Evolutionary conservation across 1,284 basidiomycete species (phyloP).

Genomic region (Tremellales sp.): DNA sequence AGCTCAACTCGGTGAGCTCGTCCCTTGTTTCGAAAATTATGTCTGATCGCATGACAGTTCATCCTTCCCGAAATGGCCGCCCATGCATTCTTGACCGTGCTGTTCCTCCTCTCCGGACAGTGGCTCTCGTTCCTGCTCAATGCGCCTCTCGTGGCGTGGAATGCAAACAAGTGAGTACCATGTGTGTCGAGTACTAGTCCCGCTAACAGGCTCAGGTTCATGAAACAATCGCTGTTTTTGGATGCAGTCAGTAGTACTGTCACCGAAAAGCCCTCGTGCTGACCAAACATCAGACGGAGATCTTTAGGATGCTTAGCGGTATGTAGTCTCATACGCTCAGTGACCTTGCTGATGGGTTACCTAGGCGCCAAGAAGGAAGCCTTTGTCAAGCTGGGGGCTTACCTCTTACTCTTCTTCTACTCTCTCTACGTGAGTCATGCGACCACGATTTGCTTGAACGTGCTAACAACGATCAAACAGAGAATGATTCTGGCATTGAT

Average conservation of each 20-base stretch:
- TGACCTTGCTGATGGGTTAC: background rate
- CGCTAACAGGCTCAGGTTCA: no score
- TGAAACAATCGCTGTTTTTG: no score
- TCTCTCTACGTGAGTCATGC: slow-evolving; percentile 78
- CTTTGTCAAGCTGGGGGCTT: slow-evolving; percentile 94
- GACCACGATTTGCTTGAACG: background rate
- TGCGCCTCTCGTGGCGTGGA: slow-evolving; percentile 81
- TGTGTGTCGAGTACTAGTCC: no score
- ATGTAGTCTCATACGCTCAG: background rate
- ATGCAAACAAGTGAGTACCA: slow-evolving; percentile 91
- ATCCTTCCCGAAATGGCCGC: slow-evolving; percentile 94
- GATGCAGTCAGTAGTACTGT: no score
- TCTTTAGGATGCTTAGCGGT: no score
- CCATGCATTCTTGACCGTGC: slow-evolving; percentile 81
- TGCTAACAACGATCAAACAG: no score
- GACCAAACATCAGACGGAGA: no score
- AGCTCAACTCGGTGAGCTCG: slow-evolving; percentile 86
- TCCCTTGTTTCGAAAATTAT: background rate
- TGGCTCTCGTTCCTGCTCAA: slow-evolving; percentile 93
- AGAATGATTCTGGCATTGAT: slow-evolving; percentile 86
- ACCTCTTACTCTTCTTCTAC: slow-evolving; percentile 92
- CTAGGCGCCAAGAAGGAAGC: slow-evolving; percentile 96
- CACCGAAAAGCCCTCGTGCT: no score
- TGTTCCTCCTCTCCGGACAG: slow-evolving; percentile 92
- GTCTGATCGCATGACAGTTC: slow-evolving; percentile 60